Conservation (phyloP, 2,329 filamentous ascomycete species). For the Fusarium fracticaudum region DNA sequence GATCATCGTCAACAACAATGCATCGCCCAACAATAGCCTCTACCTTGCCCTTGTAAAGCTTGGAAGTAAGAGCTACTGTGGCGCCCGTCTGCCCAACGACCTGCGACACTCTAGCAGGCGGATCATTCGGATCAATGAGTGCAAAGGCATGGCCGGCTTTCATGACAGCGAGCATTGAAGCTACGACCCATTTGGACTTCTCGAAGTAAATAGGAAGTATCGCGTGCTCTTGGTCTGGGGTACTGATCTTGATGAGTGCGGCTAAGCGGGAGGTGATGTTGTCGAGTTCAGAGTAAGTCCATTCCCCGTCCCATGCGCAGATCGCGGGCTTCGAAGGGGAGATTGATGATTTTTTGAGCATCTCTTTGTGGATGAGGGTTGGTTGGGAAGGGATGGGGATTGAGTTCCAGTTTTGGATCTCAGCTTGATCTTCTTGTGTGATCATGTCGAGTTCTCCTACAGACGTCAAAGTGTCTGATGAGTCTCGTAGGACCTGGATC, state of each 20-base stretch:
- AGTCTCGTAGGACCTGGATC: background rate
- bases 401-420: slow-evolving; percentile 17
- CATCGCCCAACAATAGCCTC: background rate
- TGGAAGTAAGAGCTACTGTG: background rate
- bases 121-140: background rate
- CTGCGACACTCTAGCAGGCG: background rate
- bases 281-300: background rate
- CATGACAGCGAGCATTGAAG: slow-evolving; percentile 4
- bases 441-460: background rate
- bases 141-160: slow-evolving; percentile 9
- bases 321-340: background rate
- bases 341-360: background rate
- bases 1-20: background rate
- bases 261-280: background rate
- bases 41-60: background rate
- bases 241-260: background rate
- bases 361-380: background rate
- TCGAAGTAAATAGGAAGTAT: slow-evolving; percentile 12
- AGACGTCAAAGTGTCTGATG: background rate
- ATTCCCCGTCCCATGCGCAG: slow-evolving; percentile 1
- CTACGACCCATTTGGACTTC: slow-evolving; percentile 22
- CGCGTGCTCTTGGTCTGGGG: background rate
- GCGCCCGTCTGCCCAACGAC: background rate
- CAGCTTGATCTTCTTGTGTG: background rate
- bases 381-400: background rate